phyloP scores from a whole-genome alignment of 371 early-diverging fungal species.

The Basidiobolus meristosporus region DNA sequence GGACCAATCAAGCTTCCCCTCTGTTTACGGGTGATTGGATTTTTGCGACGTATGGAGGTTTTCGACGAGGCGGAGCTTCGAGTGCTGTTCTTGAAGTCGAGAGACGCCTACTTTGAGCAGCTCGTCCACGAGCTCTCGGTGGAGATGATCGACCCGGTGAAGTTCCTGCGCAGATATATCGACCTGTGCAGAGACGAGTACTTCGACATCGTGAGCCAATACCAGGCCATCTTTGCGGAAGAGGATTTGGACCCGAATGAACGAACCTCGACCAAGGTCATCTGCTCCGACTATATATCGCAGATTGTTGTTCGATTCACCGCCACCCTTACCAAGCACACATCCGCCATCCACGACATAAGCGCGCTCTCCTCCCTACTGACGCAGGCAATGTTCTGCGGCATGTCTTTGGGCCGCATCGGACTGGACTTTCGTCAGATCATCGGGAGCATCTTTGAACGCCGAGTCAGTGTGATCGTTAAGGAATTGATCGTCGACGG shows the following conservation, averaged over 20 bases:
- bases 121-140: slow-evolving; percentile 19
- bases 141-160: slow-evolving; percentile 27
- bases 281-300: slow-evolving; percentile 8
- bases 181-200: slow-evolving; percentile 60
- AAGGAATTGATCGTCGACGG: slow-evolving; percentile 21
- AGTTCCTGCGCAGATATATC: slow-evolving; percentile 48
- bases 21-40: slow-evolving; percentile 58
- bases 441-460: slow-evolving; percentile 35
- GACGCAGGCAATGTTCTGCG: slow-evolving; percentile 67
- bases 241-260: slow-evolving; percentile 6
- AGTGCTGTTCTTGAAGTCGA: slow-evolving; percentile 50
- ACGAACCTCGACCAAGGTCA: slow-evolving; percentile 7
- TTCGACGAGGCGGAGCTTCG: slow-evolving; percentile 51
- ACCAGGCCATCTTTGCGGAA: slow-evolving; percentile 56
- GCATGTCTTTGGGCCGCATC: slow-evolving; percentile 57
- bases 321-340: slow-evolving; percentile 21
- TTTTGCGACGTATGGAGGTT: slow-evolving; percentile 52
- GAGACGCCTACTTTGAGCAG: slow-evolving; percentile 33
- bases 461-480: slow-evolving; percentile 31
- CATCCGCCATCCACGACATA: slow-evolving; percentile 33
- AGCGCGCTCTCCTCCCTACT: slow-evolving; percentile 37
- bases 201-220: slow-evolving; percentile 66
- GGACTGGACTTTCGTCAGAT: slow-evolving; percentile 58
- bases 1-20: slow-evolving; percentile 61
- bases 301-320: slow-evolving; percentile 10